Evolutionary conservation across 2,329 filamentous ascomycete species (phyloP), one percentile per base, ranked within the genome.

Genomic region (Neonectria magnoliae): DNA sequence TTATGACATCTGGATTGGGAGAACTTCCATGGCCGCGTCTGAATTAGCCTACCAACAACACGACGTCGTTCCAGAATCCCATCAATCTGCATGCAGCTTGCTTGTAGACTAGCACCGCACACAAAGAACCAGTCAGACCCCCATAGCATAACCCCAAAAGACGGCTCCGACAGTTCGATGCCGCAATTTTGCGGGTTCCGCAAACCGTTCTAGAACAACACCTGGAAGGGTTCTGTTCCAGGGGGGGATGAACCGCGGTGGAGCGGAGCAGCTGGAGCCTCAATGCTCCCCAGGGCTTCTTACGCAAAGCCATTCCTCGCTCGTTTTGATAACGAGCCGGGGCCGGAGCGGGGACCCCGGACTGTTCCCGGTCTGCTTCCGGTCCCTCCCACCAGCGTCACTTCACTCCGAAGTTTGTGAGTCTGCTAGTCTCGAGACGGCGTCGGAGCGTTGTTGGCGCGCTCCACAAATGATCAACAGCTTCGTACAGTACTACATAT

Each of bases 181-280:
- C 61, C 61, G 61, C 61, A 64, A 59, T 56, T 38, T 51, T 45
- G 61, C 60, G 61, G 61, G 56, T n/a, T 59, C 20, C 20, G n/a
- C 25, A n/a, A 31, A 10, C 51, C 38, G 52, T 52, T 60, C 56
- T 64, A 64, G 61, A 59, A 64, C 61, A 25, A 33, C 14, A 6
- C n/a, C 27, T 38, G 52, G 54, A 36, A 62, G 70, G 45, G 44
- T 64, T 68, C 67, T 64, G 64, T 56, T 62, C 3, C 69, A 68
- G 59, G 61, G 56, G 60, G 48, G 27, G 25, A 25, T 25, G 25
- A 25, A 42, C 27, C 27, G 54, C 18, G 45, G 57, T 55, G 67
- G 69, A 55, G 50, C 51, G 67, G 69, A 55, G 50, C 51, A 50
- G 42, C 31, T 70, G 65, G 69, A 70, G 62, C 67, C 56, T 67